A percentile compares a stretch with the other conserved stretches of the same genome.
Evolutionary conservation across 129 eudicot genomes (phyloP).

Genomic region (Daucus carota): DH1_v3.0 NC_030387.2:14904501-14905000

Average conservation of each 20-base stretch:
- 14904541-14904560: neutral
- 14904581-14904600: neutral
- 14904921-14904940: constrained; percentile 55
- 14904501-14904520: neutral
- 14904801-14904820: neutral
- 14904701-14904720: neutral
- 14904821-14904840: neutral
- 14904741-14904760: neutral
- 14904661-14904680: neutral
- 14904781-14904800: neutral
- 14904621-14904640: neutral
- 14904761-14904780: neutral
- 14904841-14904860: neutral
- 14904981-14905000: constrained; percentile 51
- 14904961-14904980: constrained; percentile 71
- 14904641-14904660: neutral
- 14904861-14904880: neutral
- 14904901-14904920: constrained; percentile 69
- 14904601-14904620: neutral
- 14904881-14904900: constrained; percentile 50
- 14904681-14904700: neutral
- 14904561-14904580: neutral
- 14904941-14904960: constrained; percentile 73
- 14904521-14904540: neutral
- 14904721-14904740: neutral